These are phyloP conservation scores for Leccinum truebloodii DNA, from an alignment of 768 basidiomycete genomes.

Conservation along the genomic window DNA sequence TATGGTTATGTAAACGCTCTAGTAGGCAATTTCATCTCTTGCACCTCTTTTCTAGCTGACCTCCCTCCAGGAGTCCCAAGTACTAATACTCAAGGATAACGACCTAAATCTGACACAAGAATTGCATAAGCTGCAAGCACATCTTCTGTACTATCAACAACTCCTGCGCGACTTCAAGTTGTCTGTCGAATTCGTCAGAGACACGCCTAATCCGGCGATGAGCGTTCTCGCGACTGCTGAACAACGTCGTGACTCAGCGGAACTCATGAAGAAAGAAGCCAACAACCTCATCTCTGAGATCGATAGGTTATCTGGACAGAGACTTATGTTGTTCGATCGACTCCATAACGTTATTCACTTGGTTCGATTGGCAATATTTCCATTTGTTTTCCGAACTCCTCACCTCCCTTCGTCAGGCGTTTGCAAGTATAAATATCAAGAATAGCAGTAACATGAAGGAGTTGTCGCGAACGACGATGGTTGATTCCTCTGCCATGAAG, in stretches of 20 bases:
- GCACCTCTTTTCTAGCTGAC: not conserved
- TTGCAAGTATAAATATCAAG: conserved; percentile 55
- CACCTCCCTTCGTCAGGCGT: conserved; percentile 42
- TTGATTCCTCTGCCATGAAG: conserved; percentile 44
- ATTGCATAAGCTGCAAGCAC: conserved; percentile 58
- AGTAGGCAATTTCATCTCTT: conserved; percentile 32
- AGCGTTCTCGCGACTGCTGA: conserved; percentile 21
- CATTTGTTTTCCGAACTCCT: not conserved
- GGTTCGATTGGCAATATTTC: conserved; percentile 14
- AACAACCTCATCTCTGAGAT: conserved; percentile 51
- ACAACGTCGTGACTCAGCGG: conserved; percentile 24
- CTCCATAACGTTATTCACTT: conserved; percentile 37
- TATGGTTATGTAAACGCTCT: conserved; percentile 53
- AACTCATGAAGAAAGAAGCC: conserved; percentile 50
- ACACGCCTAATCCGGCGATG: conserved; percentile 52
- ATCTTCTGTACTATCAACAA: conserved; percentile 55
- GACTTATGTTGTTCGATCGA: conserved; percentile 33
- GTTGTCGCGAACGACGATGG: conserved; percentile 47
- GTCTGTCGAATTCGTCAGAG: conserved; percentile 47
- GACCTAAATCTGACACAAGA: conserved; percentile 52
- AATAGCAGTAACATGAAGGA: conserved; percentile 53
- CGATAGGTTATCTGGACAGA: conserved; percentile 40
- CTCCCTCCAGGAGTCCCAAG: conserved; percentile 43
- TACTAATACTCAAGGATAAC: conserved; percentile 44
- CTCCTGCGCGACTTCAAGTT: conserved; percentile 55